phyloP scores from a whole-genome alignment of 306 rosid genomes.

The Dalbergia cultrata region DNA sequence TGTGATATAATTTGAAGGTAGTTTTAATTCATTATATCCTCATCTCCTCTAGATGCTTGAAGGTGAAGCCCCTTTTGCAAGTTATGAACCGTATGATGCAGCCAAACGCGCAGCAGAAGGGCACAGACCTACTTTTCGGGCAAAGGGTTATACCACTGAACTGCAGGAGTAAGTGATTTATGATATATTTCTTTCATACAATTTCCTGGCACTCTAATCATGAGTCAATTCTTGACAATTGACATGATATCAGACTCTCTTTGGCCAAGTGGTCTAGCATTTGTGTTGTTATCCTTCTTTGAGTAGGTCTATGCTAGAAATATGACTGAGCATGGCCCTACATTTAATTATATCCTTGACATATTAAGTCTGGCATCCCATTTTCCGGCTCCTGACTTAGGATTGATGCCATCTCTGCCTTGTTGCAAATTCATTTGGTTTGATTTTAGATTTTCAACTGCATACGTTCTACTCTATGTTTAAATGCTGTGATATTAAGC shows the following conservation, averaged over 20 bases:
- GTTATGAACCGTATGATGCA: slow-evolving; percentile 88
- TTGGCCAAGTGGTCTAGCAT: slow-evolving; percentile 32
- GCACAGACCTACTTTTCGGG: slow-evolving; percentile 75
- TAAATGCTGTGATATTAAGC: too few relatives aligned
- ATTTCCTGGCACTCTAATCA: slow-evolving; percentile 21
- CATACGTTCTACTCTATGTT: too few relatives aligned
- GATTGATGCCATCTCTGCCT: slow-evolving; percentile 19
- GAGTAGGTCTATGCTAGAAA: background rate
- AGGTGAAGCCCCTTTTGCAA: slow-evolving; percentile 91
- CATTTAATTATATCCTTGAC: slow-evolving; percentile 19
- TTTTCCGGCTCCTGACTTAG: slow-evolving; percentile 13
- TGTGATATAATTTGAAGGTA: slow-evolving; percentile 9
- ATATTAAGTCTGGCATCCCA: slow-evolving; percentile 15
- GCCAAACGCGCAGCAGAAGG: slow-evolving; percentile 93
- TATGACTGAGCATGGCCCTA: background rate
- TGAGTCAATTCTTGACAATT: slow-evolving; percentile 21
- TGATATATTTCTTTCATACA: slow-evolving; percentile 13
- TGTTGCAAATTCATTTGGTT: too few relatives aligned
- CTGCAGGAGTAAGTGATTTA: slow-evolving; percentile 78
- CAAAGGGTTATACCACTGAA: slow-evolving; percentile 73
- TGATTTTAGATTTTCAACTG: too few relatives aligned
- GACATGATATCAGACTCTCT: background rate
- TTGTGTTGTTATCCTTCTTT: slow-evolving; percentile 3
- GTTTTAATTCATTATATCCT: slow-evolving; percentile 41
- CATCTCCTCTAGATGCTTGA: slow-evolving; percentile 87